These are phyloP conservation scores for Podospora pseudopauciseta DNA, from an alignment of 495 filamentous ascomycete species.

Conservation along the genomic window DNA sequence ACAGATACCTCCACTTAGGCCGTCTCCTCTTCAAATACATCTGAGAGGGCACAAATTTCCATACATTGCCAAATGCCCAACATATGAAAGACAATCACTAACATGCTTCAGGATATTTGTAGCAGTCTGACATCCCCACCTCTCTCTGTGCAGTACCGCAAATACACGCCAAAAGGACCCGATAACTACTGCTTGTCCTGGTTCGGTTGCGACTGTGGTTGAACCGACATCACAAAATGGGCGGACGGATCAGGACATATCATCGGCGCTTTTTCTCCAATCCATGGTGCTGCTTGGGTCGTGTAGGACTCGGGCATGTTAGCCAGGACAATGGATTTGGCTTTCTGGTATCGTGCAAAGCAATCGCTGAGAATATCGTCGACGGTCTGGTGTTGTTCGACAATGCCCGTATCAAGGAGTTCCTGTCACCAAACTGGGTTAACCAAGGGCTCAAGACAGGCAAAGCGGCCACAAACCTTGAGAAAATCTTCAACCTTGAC, in stretches of 20 bases:
- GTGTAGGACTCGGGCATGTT: constrained; percentile 44
- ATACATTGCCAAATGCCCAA: constrained; percentile 11
- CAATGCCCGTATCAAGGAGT: constrained; percentile 43
- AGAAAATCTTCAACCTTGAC: constrained; percentile 44
- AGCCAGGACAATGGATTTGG: constrained; percentile 40
- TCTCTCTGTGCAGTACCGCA: background rate
- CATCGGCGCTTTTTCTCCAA: constrained; percentile 13
- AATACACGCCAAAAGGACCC: background rate
- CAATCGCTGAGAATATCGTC: constrained; percentile 41
- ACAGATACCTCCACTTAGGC: background rate
- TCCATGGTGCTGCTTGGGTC: background rate
- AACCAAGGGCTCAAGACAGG: background rate
- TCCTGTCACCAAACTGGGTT: constrained; percentile 20
- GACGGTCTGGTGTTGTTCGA: constrained; percentile 35
- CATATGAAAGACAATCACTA: constrained; percentile 10
- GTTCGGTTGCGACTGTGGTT: background rate
- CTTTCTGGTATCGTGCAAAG: constrained; percentile 38
- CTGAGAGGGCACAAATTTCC: constrained; percentile 2
- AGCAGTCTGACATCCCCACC: background rate
- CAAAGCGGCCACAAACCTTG: constrained; percentile 25
- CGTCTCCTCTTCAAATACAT: background rate
- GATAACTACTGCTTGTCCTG: background rate
- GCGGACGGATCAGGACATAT: constrained; percentile 20
- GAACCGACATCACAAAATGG: constrained; percentile 11
- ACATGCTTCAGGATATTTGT: background rate